Conservation (phyloP, 2,329 filamentous ascomycete species). For the Pseudonectria foliicola region DNA sequence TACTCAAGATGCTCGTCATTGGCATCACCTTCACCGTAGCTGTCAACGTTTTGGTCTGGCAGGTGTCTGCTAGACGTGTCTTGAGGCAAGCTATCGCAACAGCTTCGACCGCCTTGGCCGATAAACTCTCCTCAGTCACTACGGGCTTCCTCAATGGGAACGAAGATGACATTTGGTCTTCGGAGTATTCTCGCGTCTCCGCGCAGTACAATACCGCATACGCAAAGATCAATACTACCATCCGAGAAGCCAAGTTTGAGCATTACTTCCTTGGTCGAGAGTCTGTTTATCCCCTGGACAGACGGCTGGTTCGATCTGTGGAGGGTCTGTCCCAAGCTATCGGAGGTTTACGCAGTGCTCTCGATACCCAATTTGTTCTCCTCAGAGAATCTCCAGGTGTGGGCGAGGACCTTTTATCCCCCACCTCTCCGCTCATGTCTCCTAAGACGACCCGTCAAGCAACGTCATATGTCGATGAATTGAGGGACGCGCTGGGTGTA, state of each 20-base stretch:
- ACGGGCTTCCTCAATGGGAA: slow-evolving; percentile 76
- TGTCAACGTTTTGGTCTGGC: slow-evolving; percentile 72
- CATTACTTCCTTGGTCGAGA: slow-evolving; percentile 79
- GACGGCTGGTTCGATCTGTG: slow-evolving; percentile 73
- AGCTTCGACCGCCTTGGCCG: slow-evolving; percentile 67
- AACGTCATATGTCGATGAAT: slow-evolving; percentile 31
- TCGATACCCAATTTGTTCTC: slow-evolving; percentile 80
- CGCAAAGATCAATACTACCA: slow-evolving; percentile 63
- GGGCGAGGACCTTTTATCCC: slow-evolving; percentile 10
- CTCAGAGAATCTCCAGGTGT: slow-evolving; percentile 52
- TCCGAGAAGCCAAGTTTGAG: slow-evolving; percentile 83
- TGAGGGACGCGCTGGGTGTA: slow-evolving; percentile 45
- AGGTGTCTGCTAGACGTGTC: slow-evolving; percentile 66
- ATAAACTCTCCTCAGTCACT: slow-evolving; percentile 76
- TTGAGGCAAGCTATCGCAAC: slow-evolving; percentile 66
- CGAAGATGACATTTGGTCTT: slow-evolving; percentile 66
- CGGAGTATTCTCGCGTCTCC: slow-evolving; percentile 56
- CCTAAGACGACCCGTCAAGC: slow-evolving; percentile 21
- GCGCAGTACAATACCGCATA: slow-evolving; percentile 61
- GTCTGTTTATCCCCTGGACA: slow-evolving; percentile 69
- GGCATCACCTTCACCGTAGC: slow-evolving; percentile 65
- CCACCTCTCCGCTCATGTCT: slow-evolving; percentile 14
- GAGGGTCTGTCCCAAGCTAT: slow-evolving; percentile 82
- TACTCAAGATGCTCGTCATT: slow-evolving; percentile 77
- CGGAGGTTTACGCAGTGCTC: slow-evolving; percentile 82